Percentiles rank a stretch among this genome's conserved stretches.
These are phyloP conservation scores for Diaporthe sp. DNA, from an alignment of 2,329 filamentous ascomycete genomes.

Conservation along the genomic window DNA sequence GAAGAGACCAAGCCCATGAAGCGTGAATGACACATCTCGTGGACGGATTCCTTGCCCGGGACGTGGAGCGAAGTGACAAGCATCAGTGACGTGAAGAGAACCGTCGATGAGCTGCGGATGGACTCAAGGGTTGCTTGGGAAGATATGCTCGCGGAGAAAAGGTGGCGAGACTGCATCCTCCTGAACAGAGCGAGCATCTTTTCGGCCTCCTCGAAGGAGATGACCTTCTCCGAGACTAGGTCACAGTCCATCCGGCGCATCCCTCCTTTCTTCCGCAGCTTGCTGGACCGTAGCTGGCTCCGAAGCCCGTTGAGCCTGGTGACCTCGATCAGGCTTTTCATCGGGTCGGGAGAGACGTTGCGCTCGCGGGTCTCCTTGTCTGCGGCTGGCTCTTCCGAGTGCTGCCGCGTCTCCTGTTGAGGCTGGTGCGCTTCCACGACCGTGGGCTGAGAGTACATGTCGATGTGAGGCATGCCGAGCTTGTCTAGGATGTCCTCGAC, in stretches of 20 bases:
- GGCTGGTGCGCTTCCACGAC: slow-evolving; percentile 1
- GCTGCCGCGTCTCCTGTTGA: slow-evolving; percentile 8
- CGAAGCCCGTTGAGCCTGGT: slow-evolving; percentile 5
- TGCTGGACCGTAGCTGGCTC: slow-evolving; percentile 1
- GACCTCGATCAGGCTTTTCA: slow-evolving; percentile 15
- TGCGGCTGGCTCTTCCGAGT: background rate
- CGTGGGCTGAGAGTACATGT: background rate
- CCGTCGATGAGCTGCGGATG: background rate
- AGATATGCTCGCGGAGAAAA: background rate
- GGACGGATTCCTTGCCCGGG: background rate
- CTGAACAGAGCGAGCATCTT: background rate
- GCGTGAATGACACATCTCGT: slow-evolving; percentile 5
- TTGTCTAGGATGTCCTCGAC: slow-evolving; percentile 7
- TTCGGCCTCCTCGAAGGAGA: slow-evolving; percentile 6
- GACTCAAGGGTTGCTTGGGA: background rate
- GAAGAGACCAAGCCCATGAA: slow-evolving; percentile 18
- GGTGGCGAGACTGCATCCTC: slow-evolving; percentile 4
- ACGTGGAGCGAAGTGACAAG: slow-evolving; percentile 1
- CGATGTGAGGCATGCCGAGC: background rate
- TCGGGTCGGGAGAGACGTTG: slow-evolving; percentile 7
- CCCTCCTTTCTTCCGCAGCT: background rate
- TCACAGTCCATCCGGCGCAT: background rate
- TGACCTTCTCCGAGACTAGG: background rate
- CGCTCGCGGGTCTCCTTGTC: slow-evolving; percentile 19
- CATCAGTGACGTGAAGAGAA: background rate